Percentiles rank a stretch among this genome's conserved stretches.
Evolutionary conservation across 164 flowering plant species (phyloP).

Genomic region (Sedum album): DNA sequence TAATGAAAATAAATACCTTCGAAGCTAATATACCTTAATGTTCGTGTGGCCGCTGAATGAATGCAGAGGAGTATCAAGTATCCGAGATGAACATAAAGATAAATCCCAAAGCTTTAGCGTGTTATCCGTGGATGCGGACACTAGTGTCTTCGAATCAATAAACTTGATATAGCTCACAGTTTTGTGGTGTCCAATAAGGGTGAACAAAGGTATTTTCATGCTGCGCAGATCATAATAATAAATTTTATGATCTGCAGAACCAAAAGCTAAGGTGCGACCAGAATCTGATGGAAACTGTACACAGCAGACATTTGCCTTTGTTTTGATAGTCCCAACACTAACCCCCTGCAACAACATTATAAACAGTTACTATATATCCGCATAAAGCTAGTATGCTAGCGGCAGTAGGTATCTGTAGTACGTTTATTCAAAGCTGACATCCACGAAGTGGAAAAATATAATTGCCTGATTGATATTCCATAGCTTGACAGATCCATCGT

Average conservation of each 20-base stretch:
- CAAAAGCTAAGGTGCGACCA: conserved; percentile 73
- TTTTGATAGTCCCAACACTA: conserved; percentile 77
- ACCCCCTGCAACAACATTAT: conserved; percentile 61
- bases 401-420: neutral
- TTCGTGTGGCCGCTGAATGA: conserved; percentile 88
- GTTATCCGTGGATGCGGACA: conserved; percentile 95
- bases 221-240: conserved; percentile 93
- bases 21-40: conserved; percentile 54
- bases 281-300: conserved; percentile 90
- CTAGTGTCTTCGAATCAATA: conserved; percentile 67
- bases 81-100: conserved; percentile 54
- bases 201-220: conserved; percentile 60
- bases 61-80: conserved; percentile 65
- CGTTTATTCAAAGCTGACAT: conserved; percentile 5
- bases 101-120: conserved; percentile 95
- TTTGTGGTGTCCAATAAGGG: conserved; percentile 69
- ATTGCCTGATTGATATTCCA: conserved; percentile 99
- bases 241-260: conserved; percentile 90
- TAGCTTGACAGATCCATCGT: conserved; percentile 91
- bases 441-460: conserved; percentile 73
- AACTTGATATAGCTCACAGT: conserved; percentile 98
- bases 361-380: conserved; percentile 23
- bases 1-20: neutral
- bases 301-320: conserved; percentile 94
- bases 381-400: conserved; percentile 1